phyloP scores from a whole-genome alignment of 176 grass and related monocot genomes.

The Oryza glaberrima region DNA sequence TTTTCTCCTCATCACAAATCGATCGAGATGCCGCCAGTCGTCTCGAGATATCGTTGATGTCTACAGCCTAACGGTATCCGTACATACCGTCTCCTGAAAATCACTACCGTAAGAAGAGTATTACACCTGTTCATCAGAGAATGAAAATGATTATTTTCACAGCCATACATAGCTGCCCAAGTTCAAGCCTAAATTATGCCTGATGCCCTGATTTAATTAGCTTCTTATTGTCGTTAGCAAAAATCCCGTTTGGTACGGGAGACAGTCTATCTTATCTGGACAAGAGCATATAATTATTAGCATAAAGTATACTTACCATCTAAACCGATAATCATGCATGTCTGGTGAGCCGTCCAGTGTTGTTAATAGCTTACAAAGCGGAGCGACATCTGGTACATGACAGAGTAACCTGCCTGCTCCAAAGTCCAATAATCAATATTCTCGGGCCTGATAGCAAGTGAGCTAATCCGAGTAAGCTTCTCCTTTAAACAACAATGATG shows the following conservation, averaged over 20 bases:
- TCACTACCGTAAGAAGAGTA: too few species aligned
- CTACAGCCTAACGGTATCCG: conserved; percentile 18
- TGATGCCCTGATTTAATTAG: background rate
- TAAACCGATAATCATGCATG: background rate
- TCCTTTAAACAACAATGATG: background rate
- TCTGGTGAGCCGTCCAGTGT: background rate
- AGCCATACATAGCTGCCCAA: too few species aligned
- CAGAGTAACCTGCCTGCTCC: background rate
- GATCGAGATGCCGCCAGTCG: background rate
- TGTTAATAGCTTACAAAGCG: background rate
- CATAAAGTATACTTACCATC: background rate
- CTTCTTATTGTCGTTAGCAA: background rate
- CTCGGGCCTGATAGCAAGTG: background rate
- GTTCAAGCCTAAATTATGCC: too few species aligned
- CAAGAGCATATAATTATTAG: background rate
- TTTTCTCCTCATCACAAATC: background rate
- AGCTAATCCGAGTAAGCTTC: background rate
- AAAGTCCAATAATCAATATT: background rate
- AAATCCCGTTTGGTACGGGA: conserved; percentile 1
- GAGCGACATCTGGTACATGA: background rate
- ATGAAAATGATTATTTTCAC: too few species aligned
- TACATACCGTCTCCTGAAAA: too few species aligned
- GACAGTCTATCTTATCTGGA: conserved; percentile 5
- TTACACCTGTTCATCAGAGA: too few species aligned
- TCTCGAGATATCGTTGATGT: background rate